These are phyloP conservation scores for Exophiala bonariae DNA, from an alignment of 2,329 filamentous ascomycete species.

Conservation along the genomic window DNA sequence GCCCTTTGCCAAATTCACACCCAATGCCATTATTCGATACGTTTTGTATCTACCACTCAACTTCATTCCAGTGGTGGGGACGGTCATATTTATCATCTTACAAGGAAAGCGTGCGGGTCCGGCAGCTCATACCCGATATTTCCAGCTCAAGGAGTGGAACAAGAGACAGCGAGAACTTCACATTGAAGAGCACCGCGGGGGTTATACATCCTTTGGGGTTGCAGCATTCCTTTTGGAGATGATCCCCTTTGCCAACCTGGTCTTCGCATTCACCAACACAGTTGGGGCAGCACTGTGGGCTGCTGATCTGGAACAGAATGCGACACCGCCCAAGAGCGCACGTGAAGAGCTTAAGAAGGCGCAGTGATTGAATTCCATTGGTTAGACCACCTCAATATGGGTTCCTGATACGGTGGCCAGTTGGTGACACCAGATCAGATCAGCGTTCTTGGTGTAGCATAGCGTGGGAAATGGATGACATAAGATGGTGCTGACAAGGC, in stretches of 20 bases:
- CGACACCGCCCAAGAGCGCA: slow-evolving; percentile 31
- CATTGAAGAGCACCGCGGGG: slow-evolving; percentile 68
- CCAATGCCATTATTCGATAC: slow-evolving; percentile 69
- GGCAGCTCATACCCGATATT: slow-evolving; percentile 67
- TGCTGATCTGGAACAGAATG: slow-evolving; percentile 69
- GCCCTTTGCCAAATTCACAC: slow-evolving; percentile 55
- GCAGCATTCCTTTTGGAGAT: slow-evolving; percentile 81
- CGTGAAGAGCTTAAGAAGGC: slow-evolving; percentile 34
- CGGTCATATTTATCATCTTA: slow-evolving; percentile 73
- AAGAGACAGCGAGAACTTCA: slow-evolving; percentile 64
- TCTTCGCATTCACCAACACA: slow-evolving; percentile 88
- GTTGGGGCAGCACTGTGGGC: slow-evolving; percentile 95
- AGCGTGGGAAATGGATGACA: background rate
- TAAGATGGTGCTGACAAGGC: slow-evolving; percentile 2
- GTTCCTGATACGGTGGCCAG: too few species aligned
- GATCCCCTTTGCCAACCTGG: slow-evolving; percentile 76
- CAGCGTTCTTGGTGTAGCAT: too few species aligned
- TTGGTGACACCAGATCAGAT: slow-evolving; percentile 1
- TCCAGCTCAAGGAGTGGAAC: slow-evolving; percentile 85
- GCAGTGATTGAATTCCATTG: too few species aligned
- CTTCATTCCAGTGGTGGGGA: slow-evolving; percentile 88
- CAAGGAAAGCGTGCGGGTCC: slow-evolving; percentile 65
- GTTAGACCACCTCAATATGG: too few species aligned
- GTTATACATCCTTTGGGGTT: slow-evolving; percentile 82
- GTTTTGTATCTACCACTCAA: slow-evolving; percentile 87